Evolutionary conservation across 208 protist genomes (phyloP), one percentile per base, ranked within the genome.

Genomic region (Cochliopodium minus): DNA sequence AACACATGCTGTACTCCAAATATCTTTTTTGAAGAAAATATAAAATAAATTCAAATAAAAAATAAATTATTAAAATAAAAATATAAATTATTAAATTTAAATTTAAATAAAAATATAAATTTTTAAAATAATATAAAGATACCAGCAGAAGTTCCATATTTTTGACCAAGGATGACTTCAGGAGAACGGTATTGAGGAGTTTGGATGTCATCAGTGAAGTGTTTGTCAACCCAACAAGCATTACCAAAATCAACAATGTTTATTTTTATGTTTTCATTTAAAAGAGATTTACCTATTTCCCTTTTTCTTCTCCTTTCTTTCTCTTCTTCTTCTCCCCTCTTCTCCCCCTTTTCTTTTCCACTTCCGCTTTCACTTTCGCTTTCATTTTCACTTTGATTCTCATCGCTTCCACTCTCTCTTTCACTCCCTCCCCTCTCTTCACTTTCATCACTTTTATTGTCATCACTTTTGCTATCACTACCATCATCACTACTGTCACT

Each of bases 221-320:
- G 90, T 49, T 90, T 75, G 66, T 95, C 64, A 0, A 74, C 81
- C 83, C 89, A 97, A 76, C 92, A 96, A 35, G 90, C 92, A 77
- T 98, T 97, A 50, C 93, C 94, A 61, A 97, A 90, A 70, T 98
- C 91, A 13, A 88, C 89, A 6, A 97, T 65, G 43, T 95, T 89
- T n/a, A 91, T 83, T 59, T 43, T 5, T 26, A 49, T 48, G 15
- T 34, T 33, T n/a, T n/a, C n/a, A 7, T 23, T 22, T 3, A 65
- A 39, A 30, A 26, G 39, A 35, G 38, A 22, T 50, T 60, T 4
- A 54, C 1, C 49, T 25, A 26, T 10, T 60, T 47, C 13, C 29
- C 33, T 34, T 39, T 50, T 7, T 38, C 53, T 48, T 56, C 32
- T 36, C 61, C 50, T n/a, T 66, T 85, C 68, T 51, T 86, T 75